Evolutionary conservation across 2,329 filamentous ascomycete species (phyloP).

Genomic region (Cladophialophora chaetospira): DNA sequence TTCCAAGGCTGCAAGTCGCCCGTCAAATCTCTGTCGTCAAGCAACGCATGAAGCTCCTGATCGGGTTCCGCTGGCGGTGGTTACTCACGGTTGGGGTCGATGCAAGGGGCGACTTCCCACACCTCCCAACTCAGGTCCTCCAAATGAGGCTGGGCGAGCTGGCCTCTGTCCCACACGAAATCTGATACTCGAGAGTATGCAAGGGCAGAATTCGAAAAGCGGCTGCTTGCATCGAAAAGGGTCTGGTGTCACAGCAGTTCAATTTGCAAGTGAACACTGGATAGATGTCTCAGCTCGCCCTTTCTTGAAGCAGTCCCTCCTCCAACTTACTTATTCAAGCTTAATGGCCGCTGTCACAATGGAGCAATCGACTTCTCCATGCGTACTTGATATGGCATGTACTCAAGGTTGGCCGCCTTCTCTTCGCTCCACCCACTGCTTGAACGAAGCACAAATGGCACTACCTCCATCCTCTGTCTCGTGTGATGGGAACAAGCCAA

Average conservation of each 20-base stretch:
- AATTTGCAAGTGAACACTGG: conserved; percentile 18
- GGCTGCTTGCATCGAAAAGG: conserved; percentile 1
- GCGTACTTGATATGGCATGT: neutral
- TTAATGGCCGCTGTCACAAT: conserved; percentile 10
- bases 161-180: conserved; percentile 10
- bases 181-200: conserved; percentile 13
- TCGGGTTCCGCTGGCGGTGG: neutral
- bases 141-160: conserved; percentile 17
- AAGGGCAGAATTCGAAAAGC: conserved; percentile 18
- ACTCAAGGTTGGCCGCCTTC: conserved; percentile 3
- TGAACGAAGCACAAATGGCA: conserved; percentile 17
- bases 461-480: conserved; percentile 15
- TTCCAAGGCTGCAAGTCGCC: conserved; percentile 13
- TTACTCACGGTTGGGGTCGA: neutral
- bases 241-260: conserved; percentile 16
- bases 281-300: conserved; percentile 23
- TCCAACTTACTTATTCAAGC: conserved; percentile 9
- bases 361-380: conserved; percentile 6
- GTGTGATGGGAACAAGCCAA: neutral
- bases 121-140: neutral
- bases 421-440: conserved; percentile 11
- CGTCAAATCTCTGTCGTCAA: conserved; percentile 13
- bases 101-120: conserved; percentile 22
- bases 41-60: neutral
- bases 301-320: neutral